A percentile compares a stretch with the other conserved stretches of the same genome.
phyloP scores from a whole-genome alignment of 345 rosid genomes.

The Salix suchowensis region DNA sequence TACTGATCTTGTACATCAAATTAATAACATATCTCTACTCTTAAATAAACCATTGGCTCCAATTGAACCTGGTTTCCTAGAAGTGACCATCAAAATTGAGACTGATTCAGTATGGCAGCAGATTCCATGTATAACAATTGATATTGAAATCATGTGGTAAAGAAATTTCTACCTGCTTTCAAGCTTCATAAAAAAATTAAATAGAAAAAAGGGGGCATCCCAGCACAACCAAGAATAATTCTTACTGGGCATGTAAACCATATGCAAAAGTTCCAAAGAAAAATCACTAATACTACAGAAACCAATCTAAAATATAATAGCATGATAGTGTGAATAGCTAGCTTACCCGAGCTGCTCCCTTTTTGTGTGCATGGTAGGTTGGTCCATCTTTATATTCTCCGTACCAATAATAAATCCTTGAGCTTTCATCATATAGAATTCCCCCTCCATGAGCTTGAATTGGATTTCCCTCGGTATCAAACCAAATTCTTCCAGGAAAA shows the following conservation, averaged over 20 bases:
- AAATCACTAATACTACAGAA: not conserved
- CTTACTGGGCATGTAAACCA: not conserved
- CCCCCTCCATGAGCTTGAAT: conserved; percentile 99
- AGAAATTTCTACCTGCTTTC: not conserved
- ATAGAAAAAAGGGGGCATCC: not conserved
- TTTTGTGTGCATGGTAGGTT: conserved; percentile 68
- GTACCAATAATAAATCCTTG: conserved; percentile 74
- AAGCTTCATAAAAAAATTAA: not conserved
- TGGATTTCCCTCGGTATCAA: conserved; percentile 84
- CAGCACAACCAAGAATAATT: not conserved
- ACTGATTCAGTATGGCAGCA: not conserved
- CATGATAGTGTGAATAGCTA: conserved; percentile 1
- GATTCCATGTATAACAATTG: not conserved
- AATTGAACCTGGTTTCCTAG: not conserved
- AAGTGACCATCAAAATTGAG: not conserved
- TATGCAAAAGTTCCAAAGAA: not conserved
- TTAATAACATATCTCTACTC: not conserved
- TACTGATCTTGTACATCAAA: not conserved
- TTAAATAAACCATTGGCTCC: not conserved
- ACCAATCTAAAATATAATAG: conserved; percentile 5
- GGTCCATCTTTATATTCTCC: conserved; percentile 96
- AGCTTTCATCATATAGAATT: conserved; percentile 52
- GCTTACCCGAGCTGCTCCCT: conserved; percentile 83
- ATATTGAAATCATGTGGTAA: not conserved
- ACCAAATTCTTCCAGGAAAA: conserved; percentile 77